These are phyloP conservation scores for Fusarium chlamydosporum DNA, from an alignment of 2,329 filamentous ascomycete species.

Conservation along the genomic window DNA sequence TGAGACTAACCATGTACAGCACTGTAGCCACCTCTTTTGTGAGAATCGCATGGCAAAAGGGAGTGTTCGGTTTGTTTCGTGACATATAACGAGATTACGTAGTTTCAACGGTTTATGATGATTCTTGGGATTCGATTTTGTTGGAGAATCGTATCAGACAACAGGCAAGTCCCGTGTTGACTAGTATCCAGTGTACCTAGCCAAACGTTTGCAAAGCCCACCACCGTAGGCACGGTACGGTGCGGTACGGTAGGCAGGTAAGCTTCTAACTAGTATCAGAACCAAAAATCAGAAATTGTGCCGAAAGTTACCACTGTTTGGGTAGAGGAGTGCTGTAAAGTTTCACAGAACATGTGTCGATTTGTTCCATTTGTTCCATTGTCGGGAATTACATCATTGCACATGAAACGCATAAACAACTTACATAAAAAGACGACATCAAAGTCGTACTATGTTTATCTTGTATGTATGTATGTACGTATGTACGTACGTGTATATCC, in stretches of 20 bases:
- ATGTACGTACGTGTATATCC: neutral
- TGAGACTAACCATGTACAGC: slow-evolving; percentile 30
- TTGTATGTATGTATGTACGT: neutral
- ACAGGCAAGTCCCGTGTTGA: neutral
- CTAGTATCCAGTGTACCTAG: neutral
- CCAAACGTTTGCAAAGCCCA: neutral
- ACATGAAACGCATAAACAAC: slow-evolving; percentile 25
- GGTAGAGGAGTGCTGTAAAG: slow-evolving; percentile 7
- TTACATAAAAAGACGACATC: slow-evolving; percentile 20
- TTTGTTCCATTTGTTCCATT: slow-evolving; percentile 29
- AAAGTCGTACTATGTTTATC: slow-evolving; percentile 1
- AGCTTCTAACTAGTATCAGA: neutral
- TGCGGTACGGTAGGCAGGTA: too few relatives aligned
- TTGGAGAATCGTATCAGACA: neutral
- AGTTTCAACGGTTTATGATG: slow-evolving; percentile 3
- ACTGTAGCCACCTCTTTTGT: slow-evolving; percentile 8
- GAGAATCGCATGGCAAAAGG: slow-evolving; percentile 18
- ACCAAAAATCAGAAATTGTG: neutral
- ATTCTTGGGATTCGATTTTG: neutral
- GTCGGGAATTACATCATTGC: slow-evolving; percentile 30
- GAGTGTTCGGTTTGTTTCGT: slow-evolving; percentile 4
- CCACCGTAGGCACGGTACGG: neutral
- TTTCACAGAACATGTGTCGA: slow-evolving; percentile 20
- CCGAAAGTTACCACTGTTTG: neutral
- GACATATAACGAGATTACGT: slow-evolving; percentile 32